A percentile compares a stretch with the other conserved stretches of the same genome.
phyloP scores from a whole-genome alignment of 352 stramenopile species.

The Pythium sukuiense region DNA sequence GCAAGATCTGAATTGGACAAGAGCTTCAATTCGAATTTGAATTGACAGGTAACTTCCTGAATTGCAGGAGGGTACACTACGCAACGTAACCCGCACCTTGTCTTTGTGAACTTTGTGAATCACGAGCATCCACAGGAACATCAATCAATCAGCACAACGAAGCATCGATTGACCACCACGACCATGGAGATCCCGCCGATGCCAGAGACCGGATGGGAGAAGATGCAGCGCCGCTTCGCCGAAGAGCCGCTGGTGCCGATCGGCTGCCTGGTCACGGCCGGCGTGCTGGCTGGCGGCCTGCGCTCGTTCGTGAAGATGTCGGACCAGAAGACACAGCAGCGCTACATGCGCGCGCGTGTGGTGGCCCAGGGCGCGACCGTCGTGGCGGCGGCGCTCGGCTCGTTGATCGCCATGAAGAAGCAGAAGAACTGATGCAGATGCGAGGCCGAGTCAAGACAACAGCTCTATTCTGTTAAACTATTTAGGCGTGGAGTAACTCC shows the following conservation, averaged over 20 bases:
- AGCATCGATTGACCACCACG: not conserved
- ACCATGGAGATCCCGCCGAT: slow-evolving; percentile 36
- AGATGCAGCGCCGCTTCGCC: slow-evolving; percentile 72
- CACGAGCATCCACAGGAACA: not conserved
- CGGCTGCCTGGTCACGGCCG: slow-evolving; percentile 60
- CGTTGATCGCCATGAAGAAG: slow-evolving; percentile 63
- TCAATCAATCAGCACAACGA: not conserved
- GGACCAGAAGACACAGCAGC: slow-evolving; percentile 74
- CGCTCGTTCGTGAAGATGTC: slow-evolving; percentile 64
- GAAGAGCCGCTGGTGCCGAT: slow-evolving; percentile 81
- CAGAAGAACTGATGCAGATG: slow-evolving; percentile 22
- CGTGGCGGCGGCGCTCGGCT: slow-evolving; percentile 61
- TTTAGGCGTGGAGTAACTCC: slow-evolving; percentile 15
- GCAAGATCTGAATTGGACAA: slow-evolving; percentile 1
- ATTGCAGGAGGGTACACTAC: not conserved
- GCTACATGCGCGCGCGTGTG: slow-evolving; percentile 78
- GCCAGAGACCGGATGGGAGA: slow-evolving; percentile 72
- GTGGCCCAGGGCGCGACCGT: slow-evolving; percentile 74
- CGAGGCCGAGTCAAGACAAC: not conserved
- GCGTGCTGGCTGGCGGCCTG: slow-evolving; percentile 60
- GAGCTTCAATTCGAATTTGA: not conserved
- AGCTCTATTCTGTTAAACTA: slow-evolving; percentile 18
- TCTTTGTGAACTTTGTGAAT: not conserved
- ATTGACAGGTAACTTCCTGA: slow-evolving; percentile 2
- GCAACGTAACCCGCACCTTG: not conserved